Evolutionary conservation across 2,329 filamentous ascomycete species (phyloP).

Genomic region (Alternaria atra): DNA sequence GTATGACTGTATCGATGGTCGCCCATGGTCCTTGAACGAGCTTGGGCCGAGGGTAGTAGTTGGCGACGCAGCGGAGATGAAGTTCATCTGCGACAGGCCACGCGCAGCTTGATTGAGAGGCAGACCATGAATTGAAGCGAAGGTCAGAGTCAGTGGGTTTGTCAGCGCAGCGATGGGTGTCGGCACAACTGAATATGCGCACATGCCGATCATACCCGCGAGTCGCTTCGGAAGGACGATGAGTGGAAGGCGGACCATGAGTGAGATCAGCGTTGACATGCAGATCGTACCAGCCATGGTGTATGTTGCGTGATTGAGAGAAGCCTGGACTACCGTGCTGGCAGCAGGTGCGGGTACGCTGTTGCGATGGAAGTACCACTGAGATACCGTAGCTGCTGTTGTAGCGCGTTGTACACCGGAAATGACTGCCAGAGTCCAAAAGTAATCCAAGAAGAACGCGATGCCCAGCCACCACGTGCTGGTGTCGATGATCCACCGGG

Average conservation of each 20-base stretch:
- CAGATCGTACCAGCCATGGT: slow-evolving; percentile 94
- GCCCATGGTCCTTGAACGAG: slow-evolving; percentile 52
- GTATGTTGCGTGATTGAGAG: slow-evolving; percentile 80
- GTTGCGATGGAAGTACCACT: slow-evolving; percentile 99
- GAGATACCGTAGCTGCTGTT: slow-evolving; percentile 92
- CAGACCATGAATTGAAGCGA: slow-evolving; percentile 91
- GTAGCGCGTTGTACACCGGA: slow-evolving; percentile 89
- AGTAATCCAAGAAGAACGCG: slow-evolving; percentile 91
- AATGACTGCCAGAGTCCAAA: slow-evolving; percentile 91
- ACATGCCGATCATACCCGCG: slow-evolving; percentile 72
- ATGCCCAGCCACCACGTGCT: slow-evolving; percentile 96
- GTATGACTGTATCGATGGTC: slow-evolving; percentile 78
- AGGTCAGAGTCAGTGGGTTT: slow-evolving; percentile 90
- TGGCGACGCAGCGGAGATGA: slow-evolving; percentile 76
- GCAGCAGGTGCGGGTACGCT: slow-evolving; percentile 79
- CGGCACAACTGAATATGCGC: slow-evolving; percentile 82
- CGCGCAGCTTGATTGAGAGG: slow-evolving; percentile 79
- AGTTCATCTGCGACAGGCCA: slow-evolving; percentile 81
- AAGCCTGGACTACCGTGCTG: slow-evolving; percentile 81
- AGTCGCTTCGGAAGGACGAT: slow-evolving; percentile 82
- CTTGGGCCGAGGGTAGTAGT: slow-evolving; percentile 69
- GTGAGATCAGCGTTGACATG: slow-evolving; percentile 80
- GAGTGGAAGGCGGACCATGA: slow-evolving; percentile 84
- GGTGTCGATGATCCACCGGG: slow-evolving; percentile 80
- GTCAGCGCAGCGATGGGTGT: slow-evolving; percentile 86